A percentile compares a stretch with the other conserved stretches of the same genome.
phyloP scores from a whole-genome alignment of 306 rosid genomes.

The Oemleria cerasiformis region DNA sequence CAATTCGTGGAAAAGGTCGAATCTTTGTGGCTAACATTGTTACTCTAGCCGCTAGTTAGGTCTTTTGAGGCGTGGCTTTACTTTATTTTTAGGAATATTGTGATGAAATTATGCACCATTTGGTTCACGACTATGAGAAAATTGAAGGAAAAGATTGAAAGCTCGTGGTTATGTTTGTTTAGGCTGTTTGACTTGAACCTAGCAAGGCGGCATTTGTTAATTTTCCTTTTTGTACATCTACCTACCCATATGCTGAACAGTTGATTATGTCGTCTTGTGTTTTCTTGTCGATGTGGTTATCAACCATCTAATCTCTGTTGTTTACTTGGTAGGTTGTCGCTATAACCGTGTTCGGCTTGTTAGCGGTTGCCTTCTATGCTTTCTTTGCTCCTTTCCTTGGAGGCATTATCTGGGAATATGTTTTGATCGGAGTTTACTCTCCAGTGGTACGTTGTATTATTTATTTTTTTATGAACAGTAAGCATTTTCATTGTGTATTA shows the following conservation, averaged over 20 bases:
- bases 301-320: constrained; percentile 30
- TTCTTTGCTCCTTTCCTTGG: constrained; percentile 93
- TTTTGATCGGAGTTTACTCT: constrained; percentile 65
- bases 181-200: neutral
- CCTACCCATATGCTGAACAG: neutral
- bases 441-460: constrained; percentile 68
- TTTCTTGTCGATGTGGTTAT: neutral
- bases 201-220: neutral
- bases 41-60: constrained; percentile 1
- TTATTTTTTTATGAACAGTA: neutral
- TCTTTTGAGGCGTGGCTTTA: neutral
- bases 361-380: constrained; percentile 90
- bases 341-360: constrained; percentile 77
- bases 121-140: neutral
- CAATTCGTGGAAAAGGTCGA: constrained; percentile 18
- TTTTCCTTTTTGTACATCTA: neutral
- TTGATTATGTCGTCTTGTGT: neutral
- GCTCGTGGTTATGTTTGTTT: neutral
- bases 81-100: neutral
- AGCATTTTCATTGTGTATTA: neutral
- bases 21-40: neutral
- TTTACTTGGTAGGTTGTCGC: constrained; percentile 73
- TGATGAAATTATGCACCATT: neutral
- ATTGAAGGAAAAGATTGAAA: neutral
- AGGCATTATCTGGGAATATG: constrained; percentile 74